Conservation (phyloP, 116 monocot genomes). For the Zostera marina region DNA sequence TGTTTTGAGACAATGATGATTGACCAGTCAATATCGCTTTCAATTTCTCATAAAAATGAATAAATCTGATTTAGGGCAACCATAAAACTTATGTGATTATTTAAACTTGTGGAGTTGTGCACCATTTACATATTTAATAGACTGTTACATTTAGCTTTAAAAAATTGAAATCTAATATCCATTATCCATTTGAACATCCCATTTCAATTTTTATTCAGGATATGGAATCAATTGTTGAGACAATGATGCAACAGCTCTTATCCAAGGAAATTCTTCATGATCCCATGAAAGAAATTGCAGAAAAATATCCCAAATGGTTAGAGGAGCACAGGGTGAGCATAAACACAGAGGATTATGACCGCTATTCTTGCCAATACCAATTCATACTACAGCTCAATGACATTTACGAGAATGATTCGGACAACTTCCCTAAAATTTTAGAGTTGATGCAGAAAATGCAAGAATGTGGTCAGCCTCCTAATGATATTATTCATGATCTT, state of each 20-base stretch:
- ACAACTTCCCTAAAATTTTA: conserved; percentile 71
- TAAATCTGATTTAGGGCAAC: no score
- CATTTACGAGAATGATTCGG: conserved; percentile 70
- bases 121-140: no score
- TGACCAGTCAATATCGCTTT: no score
- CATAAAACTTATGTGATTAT: no score
- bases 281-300: conserved; percentile 93
- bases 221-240: conserved; percentile 89
- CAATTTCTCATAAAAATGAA: no score
- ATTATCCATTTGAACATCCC: neutral
- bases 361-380: conserved; percentile 57
- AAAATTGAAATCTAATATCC: no score
- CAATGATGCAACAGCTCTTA: conserved; percentile 91
- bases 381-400: conserved; percentile 69
- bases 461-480: conserved; percentile 98
- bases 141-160: no score
- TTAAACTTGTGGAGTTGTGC: no score
- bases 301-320: conserved; percentile 92
- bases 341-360: conserved; percentile 50
- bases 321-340: conserved; percentile 53
- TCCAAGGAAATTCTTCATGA: conserved; percentile 93
- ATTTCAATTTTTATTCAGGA: conserved; percentile 26
- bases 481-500: conserved; percentile 78
- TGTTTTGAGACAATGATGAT: no score
- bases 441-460: conserved; percentile 99